Base-by-base conservation (phyloP, 2,329 filamentous ascomycete species). In the Fusarium falciforme region DNA sequence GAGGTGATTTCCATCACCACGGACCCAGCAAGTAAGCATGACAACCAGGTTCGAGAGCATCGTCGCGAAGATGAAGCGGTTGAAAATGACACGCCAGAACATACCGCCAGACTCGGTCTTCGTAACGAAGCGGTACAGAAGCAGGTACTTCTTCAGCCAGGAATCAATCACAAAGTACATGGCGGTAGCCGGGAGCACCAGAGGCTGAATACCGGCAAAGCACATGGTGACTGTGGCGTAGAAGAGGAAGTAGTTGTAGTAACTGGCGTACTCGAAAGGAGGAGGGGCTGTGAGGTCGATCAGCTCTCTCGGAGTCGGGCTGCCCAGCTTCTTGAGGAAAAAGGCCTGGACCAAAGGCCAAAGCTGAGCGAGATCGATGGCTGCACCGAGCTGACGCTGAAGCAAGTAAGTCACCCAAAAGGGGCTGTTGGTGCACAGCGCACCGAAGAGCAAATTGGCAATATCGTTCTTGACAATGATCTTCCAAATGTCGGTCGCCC, bases 181-280 rank as follows among this genome's bases (percentile, higher is more conserved):
- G 2, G 95, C 95, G 1, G 94, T 94, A 42, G 97, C 93, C 0
- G 94, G 91, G 9, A 99, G 87, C 2, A 96, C 93, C 27, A 98
- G 87, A 0, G 96, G 96, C 82, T 98, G 96, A 61, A 98, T 87
- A 2, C 92, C 91, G 2, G 93, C 91, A 79, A 96, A 98, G 78
- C 92, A 94, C 17, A 99, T 87, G 0, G 94, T 93, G 35, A 98
- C 93, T 0, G 96, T 98, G 27, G 93, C 88, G 84, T 98, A 99
- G 84, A 94, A 99, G 33, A 98, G 87, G 83, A 98, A 98, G 82
- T 97, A 98, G 83, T 98, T 98, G 88, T 98, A 99, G 84, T 98
- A 98, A 77, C 91, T 94, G 67, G 96, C 94, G 79, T 98, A 98
- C 76, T 98, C 95, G 81, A 99, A 98, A 0, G 94, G 87, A 3